Evolutionary conservation across 2,329 filamentous ascomycete genomes (phyloP).

Genomic region (Tolypocladium inflatum): DNA sequence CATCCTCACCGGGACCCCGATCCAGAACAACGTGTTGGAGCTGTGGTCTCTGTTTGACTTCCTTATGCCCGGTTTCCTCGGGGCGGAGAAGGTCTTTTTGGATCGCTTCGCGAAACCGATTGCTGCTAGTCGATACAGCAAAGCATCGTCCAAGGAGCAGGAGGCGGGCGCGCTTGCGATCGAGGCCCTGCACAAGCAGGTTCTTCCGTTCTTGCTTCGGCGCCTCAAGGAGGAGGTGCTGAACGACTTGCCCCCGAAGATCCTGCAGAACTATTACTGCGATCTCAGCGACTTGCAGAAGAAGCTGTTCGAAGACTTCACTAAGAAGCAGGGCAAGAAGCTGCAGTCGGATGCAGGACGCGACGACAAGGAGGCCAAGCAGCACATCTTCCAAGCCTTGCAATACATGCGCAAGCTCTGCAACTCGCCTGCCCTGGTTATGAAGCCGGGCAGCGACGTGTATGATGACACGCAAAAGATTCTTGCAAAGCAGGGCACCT

Average conservation of each 20-base stretch:
- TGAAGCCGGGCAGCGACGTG: slow-evolving; percentile 86
- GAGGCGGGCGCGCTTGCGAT: slow-evolving; percentile 93
- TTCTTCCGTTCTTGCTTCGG: slow-evolving; percentile 88
- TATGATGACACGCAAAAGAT: slow-evolving; percentile 82
- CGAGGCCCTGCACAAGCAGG: slow-evolving; percentile 97
- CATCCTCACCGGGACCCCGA: slow-evolving; percentile 92
- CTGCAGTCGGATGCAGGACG: slow-evolving; percentile 75
- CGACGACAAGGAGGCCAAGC: slow-evolving; percentile 86
- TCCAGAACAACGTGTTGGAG: slow-evolving; percentile 95
- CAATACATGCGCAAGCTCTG: slow-evolving; percentile 99
- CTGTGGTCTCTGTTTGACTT: slow-evolving; percentile 98
- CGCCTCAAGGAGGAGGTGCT: slow-evolving; percentile 96
- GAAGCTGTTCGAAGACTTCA: slow-evolving; percentile 94
- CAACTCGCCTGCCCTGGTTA: slow-evolving; percentile 92
- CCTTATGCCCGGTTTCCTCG: slow-evolving; percentile 95
- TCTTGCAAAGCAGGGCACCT: slow-evolving; percentile 69
- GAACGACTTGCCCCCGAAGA: slow-evolving; percentile 94
- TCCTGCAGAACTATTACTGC: slow-evolving; percentile 98
- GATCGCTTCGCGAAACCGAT: slow-evolving; percentile 94
- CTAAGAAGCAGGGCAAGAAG: slow-evolving; percentile 83
- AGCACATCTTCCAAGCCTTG: slow-evolving; percentile 97
- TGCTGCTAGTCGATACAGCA: slow-evolving; percentile 86
- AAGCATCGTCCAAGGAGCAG: slow-evolving; percentile 96
- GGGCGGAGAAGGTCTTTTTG: slow-evolving; percentile 88
- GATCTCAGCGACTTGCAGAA: slow-evolving; percentile 91